phyloP scores from a whole-genome alignment of 2,329 filamentous ascomycete species.

The Coniella vitis region DNA sequence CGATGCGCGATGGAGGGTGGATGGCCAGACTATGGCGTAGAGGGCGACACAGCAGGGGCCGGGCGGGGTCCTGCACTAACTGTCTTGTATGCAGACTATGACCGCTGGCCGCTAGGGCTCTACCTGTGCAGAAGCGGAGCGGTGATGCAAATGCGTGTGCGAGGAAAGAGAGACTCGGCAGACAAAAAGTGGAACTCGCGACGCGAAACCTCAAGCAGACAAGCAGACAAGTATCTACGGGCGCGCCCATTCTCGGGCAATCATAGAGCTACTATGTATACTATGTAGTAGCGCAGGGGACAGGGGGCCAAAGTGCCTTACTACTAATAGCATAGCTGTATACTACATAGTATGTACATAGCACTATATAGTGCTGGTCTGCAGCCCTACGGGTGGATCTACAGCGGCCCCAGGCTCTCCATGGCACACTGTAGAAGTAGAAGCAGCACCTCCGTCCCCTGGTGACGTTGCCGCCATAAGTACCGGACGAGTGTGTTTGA shows the following conservation, averaged over 20 bases:
- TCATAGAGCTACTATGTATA: too few relatives aligned
- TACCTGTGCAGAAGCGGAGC: not conserved
- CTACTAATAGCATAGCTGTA: too few relatives aligned
- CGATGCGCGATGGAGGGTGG: conserved; percentile 10
- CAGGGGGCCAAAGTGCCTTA: too few relatives aligned
- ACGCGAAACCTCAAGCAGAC: not conserved
- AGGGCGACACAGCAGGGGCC: not conserved
- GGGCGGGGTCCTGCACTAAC: not conserved
- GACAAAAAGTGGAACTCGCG: conserved; percentile 12
- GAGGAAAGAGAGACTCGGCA: conserved; percentile 5
- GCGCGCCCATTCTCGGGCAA: too few relatives aligned
- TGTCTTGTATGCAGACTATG: not conserved
- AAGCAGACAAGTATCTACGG: not conserved
- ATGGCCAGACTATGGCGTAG: conserved; percentile 16
- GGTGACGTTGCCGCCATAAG: too few relatives aligned
- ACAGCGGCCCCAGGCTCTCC: not conserved
- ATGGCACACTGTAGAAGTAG: not conserved
- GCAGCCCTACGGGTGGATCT: conserved; percentile 6
- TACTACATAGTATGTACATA: too few relatives aligned
- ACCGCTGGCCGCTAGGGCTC: not conserved
- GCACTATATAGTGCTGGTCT: too few relatives aligned
- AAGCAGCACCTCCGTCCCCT: too few relatives aligned
- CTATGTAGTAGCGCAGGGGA: not conserved
- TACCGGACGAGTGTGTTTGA: too few relatives aligned
- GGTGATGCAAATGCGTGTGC: conserved; percentile 1